A percentile compares a stretch with the other conserved stretches of the same genome.
Evolutionary conservation across 2,329 filamentous ascomycete species (phyloP).

Genomic region (Orbilia brochopaga): DNA sequence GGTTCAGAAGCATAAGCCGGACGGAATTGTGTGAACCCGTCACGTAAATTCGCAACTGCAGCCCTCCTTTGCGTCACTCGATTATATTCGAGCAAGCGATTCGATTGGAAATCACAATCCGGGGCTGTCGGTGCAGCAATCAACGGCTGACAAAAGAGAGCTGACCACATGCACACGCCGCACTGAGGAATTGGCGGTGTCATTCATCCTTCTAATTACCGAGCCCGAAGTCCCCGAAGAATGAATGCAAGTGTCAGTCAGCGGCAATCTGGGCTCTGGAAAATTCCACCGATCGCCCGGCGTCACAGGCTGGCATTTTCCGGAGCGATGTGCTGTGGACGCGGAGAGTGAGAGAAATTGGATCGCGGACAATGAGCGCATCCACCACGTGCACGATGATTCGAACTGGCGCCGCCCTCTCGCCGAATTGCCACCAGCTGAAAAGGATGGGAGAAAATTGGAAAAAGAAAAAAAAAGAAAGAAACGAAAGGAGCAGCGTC

Average conservation of each 20-base stretch:
- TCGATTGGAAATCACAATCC: conserved; percentile 48
- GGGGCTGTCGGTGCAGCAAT: conserved; percentile 31
- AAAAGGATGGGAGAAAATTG: background rate
- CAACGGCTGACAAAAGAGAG: conserved; percentile 34
- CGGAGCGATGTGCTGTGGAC: conserved; percentile 14
- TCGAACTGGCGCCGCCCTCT: background rate
- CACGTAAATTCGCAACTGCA: background rate
- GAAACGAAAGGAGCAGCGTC: background rate
- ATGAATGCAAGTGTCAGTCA: conserved; percentile 2
- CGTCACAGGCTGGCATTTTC: conserved; percentile 10
- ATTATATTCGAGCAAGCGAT: too few species aligned
- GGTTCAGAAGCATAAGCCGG: conserved; percentile 40
- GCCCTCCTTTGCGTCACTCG: conserved; percentile 31
- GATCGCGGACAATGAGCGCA: background rate
- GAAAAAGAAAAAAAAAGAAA: background rate
- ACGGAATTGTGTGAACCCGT: background rate
- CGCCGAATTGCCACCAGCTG: conserved; percentile 33
- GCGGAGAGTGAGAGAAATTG: background rate
- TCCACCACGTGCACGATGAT: conserved; percentile 1
- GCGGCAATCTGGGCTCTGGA: conserved; percentile 35
- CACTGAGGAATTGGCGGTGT: conserved; percentile 6
- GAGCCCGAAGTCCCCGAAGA: background rate
- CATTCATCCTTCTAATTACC: background rate
- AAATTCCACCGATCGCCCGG: conserved; percentile 33
- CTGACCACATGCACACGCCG: conserved; percentile 12